These are phyloP conservation scores for Drosera spatulata DNA, from an alignment of 179 eudicot species.

Conservation along the genomic window DNA sequence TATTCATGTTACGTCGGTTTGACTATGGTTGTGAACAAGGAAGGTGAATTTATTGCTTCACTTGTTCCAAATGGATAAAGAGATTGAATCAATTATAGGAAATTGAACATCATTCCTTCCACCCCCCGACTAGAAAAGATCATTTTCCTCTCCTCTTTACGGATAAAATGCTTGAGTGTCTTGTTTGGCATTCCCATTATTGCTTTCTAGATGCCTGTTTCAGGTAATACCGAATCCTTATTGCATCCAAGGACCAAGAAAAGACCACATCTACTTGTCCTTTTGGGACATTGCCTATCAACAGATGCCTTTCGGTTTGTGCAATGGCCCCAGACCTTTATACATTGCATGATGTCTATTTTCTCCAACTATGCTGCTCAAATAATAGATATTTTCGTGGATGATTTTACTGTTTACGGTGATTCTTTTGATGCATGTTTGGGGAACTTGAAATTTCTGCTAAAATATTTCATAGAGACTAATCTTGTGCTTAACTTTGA, in stretches of 20 bases:
- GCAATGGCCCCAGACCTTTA: constrained; percentile 3
- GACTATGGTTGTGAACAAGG: not conserved
- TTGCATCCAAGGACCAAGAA: not conserved
- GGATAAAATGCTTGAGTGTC: not conserved
- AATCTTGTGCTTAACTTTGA: not conserved
- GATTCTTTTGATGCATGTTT: not conserved
- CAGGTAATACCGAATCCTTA: not conserved
- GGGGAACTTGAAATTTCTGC: not conserved
- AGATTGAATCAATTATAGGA: not conserved
- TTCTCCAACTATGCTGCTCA: not conserved
- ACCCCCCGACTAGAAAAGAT: not conserved
- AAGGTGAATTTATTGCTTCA: no score
- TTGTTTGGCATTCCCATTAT: not conserved
- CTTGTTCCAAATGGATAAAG: not conserved
- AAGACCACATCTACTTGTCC: not conserved
- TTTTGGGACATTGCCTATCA: not conserved
- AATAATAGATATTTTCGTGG: not conserved
- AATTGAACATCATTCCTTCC: not conserved
- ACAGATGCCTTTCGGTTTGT: not conserved
- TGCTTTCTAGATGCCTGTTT: not conserved
- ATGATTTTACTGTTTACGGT: not conserved
- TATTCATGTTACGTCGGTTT: not conserved
- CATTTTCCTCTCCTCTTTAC: not conserved
- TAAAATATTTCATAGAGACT: not conserved
- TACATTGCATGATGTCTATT: not conserved